Evolutionary conservation across 345 rosid species (phyloP).

Genomic region (Eucalyptus pumila): DNA sequence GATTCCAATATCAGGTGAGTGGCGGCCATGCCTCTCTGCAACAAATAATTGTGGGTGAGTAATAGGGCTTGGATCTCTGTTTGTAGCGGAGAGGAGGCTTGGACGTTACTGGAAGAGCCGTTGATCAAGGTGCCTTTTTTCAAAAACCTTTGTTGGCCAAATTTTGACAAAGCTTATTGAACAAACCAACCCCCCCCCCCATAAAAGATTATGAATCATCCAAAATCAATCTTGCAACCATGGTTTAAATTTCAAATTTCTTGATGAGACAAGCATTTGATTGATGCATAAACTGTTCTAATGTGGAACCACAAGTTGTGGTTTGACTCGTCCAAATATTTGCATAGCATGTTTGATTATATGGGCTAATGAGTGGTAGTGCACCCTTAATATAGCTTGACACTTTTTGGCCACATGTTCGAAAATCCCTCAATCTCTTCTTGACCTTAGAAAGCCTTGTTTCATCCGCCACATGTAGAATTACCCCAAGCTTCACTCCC

Average conservation of each 20-base stretch:
- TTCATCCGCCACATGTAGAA: accelerated
- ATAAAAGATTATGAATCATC: neutral
- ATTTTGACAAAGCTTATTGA: neutral
- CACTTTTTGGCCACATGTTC: too few relatives aligned
- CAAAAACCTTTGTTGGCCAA: neutral
- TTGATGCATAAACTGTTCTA: neutral
- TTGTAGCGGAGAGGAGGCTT: too few relatives aligned
- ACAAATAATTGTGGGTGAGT: too few relatives aligned
- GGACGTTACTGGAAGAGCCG: too few relatives aligned
- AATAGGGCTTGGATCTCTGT: too few relatives aligned
- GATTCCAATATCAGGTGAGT: too few relatives aligned
- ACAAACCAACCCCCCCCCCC: too few relatives aligned
- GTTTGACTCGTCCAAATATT: neutral
- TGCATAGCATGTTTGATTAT: neutral
- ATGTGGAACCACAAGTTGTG: neutral
- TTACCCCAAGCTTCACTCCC: neutral
- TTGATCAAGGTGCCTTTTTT: too few relatives aligned
- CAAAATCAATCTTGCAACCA: neutral
- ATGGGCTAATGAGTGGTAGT: neutral
- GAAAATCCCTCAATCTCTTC: neutral
- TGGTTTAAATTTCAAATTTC: neutral
- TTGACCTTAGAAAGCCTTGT: neutral
- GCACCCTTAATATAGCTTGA: neutral
- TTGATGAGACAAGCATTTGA: neutral
- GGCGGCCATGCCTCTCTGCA: too few relatives aligned